A percentile compares a stretch with the other conserved stretches of the same genome.
Conservation (phyloP, 176 grass and related monocot genomes). For the Eragrostis nindensis region DNA sequence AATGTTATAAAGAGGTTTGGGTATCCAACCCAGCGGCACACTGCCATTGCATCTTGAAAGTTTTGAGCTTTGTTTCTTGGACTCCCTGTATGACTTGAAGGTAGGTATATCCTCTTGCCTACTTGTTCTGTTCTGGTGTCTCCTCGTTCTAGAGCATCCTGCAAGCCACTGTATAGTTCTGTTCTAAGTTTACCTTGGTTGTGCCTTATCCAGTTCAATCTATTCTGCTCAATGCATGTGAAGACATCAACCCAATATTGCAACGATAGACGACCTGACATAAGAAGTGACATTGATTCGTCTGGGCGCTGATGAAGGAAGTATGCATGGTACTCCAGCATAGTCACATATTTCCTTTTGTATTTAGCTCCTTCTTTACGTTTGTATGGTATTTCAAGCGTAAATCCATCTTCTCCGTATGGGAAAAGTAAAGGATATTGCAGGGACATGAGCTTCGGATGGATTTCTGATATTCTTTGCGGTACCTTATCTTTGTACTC, state of each 20-base stretch:
- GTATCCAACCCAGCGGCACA: slow-evolving; percentile 10
- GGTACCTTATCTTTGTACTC: not conserved
- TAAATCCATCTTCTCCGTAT: slow-evolving; percentile 48
- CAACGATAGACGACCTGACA: not conserved
- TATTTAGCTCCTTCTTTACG: not conserved
- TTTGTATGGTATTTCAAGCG: not conserved
- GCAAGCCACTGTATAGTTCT: slow-evolving; percentile 1
- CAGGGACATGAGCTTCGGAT: slow-evolving; percentile 38
- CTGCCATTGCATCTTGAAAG: slow-evolving; percentile 39
- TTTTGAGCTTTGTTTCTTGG: slow-evolving; percentile 21
- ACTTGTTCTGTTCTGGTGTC: slow-evolving; percentile 2
- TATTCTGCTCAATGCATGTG: slow-evolving; percentile 6
- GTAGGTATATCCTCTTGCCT: slow-evolving; percentile 18
- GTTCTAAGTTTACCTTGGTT: not conserved
- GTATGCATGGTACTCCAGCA: slow-evolving; percentile 36
- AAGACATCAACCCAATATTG: not conserved
- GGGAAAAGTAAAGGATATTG: slow-evolving; percentile 34
- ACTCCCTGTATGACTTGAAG: slow-evolving; percentile 7
- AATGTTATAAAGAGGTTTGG: slow-evolving; percentile 31
- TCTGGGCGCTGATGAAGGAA: not conserved
- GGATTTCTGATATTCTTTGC: slow-evolving; percentile 29
- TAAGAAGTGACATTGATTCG: not conserved
- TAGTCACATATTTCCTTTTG: slow-evolving; percentile 15
- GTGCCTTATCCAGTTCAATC: not conserved
- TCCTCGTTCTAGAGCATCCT: not conserved